Evolutionary conservation across 2,329 filamentous ascomycete species (phyloP).

Genomic region (Lecanosticta acicola): DNA sequence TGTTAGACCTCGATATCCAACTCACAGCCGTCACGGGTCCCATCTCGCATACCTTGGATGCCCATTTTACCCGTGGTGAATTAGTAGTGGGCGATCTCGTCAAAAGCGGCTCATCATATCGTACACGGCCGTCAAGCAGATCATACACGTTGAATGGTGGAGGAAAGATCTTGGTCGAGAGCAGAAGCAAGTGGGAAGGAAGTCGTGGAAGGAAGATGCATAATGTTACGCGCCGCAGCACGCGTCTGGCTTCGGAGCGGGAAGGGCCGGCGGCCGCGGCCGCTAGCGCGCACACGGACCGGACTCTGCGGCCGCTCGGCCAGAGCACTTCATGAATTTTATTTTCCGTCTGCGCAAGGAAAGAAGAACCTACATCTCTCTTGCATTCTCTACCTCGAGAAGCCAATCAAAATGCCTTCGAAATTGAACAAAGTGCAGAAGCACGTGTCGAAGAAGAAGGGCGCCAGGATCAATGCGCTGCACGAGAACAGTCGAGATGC

Average conservation of each 20-base stretch:
- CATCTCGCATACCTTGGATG: slow-evolving; percentile 34
- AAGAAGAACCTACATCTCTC: not conserved
- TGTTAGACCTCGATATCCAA: slow-evolving; percentile 3
- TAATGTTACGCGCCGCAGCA: slow-evolving; percentile 3
- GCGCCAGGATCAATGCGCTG: slow-evolving; percentile 64
- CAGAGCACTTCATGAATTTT: slow-evolving; percentile 7
- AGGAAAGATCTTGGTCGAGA: not conserved
- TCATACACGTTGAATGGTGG: slow-evolving; percentile 1
- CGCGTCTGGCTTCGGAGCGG: not conserved
- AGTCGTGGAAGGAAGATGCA: not conserved
- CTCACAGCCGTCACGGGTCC: not conserved
- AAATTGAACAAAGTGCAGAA: slow-evolving; percentile 80
- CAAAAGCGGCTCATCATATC: slow-evolving; percentile 2
- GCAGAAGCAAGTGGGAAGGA: not conserved
- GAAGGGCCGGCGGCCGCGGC: not conserved
- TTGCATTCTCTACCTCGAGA: not conserved
- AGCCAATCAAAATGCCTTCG: slow-evolving; percentile 55
- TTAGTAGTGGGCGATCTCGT: not conserved
- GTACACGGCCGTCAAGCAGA: not conserved
- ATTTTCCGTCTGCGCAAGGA: slow-evolving; percentile 3
- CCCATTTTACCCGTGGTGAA: slow-evolving; percentile 27
- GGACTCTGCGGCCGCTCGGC: not conserved
- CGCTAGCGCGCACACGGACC: not conserved
- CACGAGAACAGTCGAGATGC: slow-evolving; percentile 89
- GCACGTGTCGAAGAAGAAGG: slow-evolving; percentile 88